Conservation (phyloP, 352 stramenopile species). For the Hyaloperonospora arabidopsidis region DNA sequence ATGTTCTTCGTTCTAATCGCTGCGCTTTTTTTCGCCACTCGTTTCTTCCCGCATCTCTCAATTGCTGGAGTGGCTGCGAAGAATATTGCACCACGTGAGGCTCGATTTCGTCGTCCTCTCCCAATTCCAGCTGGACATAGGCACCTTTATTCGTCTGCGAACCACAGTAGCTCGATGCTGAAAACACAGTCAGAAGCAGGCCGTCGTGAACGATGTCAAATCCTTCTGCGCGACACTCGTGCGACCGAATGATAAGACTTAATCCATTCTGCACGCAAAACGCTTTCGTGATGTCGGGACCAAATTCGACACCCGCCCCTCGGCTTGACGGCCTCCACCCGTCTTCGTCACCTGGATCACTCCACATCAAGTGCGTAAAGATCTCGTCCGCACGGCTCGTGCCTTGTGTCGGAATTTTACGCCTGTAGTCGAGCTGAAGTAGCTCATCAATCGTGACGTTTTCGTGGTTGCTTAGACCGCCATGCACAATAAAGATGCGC, state of each 20-base stretch:
- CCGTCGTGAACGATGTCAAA: constrained; percentile 86
- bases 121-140: constrained; percentile 58
- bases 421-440: constrained; percentile 68
- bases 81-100: constrained; percentile 90
- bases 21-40: constrained; percentile 76
- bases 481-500: constrained; percentile 89
- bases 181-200: constrained; percentile 87
- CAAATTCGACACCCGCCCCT: constrained; percentile 90
- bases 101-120: constrained; percentile 72
- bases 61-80: constrained; percentile 74
- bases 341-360: constrained; percentile 69
- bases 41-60: constrained; percentile 53
- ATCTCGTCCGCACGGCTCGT: constrained; percentile 76
- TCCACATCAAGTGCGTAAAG: constrained; percentile 90
- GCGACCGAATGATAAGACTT: constrained; percentile 88
- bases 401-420: constrained; percentile 83
- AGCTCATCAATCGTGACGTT: constrained; percentile 87
- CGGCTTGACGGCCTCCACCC: constrained; percentile 60
- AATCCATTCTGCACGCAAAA: constrained; percentile 86
- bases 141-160: constrained; percentile 88
- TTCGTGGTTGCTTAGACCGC: constrained; percentile 83
- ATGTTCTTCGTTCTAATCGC: constrained; percentile 55
- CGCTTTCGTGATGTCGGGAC: constrained; percentile 85
- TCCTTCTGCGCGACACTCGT: constrained; percentile 89
- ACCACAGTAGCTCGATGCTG: constrained; percentile 87